Percentiles rank a stretch among this genome's conserved stretches.
phyloP scores from a whole-genome alignment of 257 asterid species.

The Cruciata laevipes region DNA sequence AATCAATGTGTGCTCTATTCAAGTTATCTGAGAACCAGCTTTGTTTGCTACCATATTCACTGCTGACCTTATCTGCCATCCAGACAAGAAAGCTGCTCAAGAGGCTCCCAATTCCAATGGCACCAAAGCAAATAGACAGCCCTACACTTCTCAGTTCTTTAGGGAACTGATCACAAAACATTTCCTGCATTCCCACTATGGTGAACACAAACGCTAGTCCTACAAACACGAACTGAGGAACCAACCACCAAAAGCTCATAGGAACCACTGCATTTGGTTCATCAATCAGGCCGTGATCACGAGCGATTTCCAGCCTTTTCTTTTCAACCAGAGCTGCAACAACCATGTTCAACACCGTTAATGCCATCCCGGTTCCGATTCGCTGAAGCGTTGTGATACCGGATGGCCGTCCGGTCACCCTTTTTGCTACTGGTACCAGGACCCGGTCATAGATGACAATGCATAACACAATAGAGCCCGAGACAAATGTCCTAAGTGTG shows the following conservation, averaged over 20 bases:
- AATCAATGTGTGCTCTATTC: conserved; percentile 4
- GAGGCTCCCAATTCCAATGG: conserved; percentile 1
- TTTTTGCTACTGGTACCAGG: conserved; percentile 43
- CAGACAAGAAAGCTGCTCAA: background rate
- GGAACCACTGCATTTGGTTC: conserved; percentile 39
- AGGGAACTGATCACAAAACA: conserved; percentile 65
- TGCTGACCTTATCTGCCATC: background rate
- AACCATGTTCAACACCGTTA: conserved; percentile 36
- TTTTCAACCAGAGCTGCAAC: conserved; percentile 51
- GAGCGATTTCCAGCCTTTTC: conserved; percentile 38
- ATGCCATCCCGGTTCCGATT: conserved; percentile 36
- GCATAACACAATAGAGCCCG: conserved; percentile 28
- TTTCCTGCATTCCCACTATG: conserved; percentile 61
- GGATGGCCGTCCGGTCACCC: conserved; percentile 35
- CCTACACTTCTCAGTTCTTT: conserved; percentile 46
- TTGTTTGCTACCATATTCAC: background rate
- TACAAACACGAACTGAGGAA: conserved; percentile 34
- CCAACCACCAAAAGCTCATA: conserved; percentile 66
- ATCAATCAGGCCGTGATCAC: conserved; percentile 33
- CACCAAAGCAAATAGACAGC: conserved; percentile 22
- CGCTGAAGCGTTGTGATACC: conserved; percentile 60
- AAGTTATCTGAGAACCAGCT: conserved; percentile 7
- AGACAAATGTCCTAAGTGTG: conserved; percentile 33
- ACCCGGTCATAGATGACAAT: conserved; percentile 48
- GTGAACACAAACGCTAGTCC: conserved; percentile 24